Conservation (phyloP, 164 flowering plant genomes). For the Paratinospora sagittata region DNA sequence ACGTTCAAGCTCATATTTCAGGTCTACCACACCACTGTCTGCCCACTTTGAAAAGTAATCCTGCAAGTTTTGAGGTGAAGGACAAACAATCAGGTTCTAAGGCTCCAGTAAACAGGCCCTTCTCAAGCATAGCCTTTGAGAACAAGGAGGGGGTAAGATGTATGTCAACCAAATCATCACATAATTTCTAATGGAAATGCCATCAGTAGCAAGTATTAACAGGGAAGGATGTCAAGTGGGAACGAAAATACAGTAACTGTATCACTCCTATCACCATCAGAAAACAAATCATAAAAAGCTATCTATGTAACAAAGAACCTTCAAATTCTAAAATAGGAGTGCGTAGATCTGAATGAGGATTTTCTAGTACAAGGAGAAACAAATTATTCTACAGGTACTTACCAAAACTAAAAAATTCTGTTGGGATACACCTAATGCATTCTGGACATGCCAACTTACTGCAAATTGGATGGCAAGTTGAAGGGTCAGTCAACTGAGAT, state of each 20-base stretch:
- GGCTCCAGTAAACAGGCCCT: neutral
- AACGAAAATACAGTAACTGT: neutral
- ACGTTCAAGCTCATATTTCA: slow-evolving; percentile 88
- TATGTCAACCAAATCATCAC: neutral
- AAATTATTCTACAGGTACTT: no score
- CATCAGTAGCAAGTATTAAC: neutral
- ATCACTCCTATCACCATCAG: neutral
- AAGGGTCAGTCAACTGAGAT: no score
- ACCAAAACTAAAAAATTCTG: no score
- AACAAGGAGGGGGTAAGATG: neutral
- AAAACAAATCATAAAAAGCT: neutral
- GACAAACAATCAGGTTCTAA: slow-evolving; percentile 2
- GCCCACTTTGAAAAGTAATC: slow-evolving; percentile 96
- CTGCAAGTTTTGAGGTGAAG: slow-evolving; percentile 38
- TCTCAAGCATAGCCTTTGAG: neutral
- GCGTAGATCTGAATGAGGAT: no score
- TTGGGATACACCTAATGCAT: no score
- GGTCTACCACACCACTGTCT: slow-evolving; percentile 81
- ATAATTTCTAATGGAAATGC: neutral
- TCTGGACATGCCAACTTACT: no score
- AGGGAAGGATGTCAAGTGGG: neutral
- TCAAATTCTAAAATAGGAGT: no score
- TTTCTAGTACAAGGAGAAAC: no score
- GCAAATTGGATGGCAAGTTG: no score
- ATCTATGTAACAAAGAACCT: no score